These are phyloP conservation scores for Hyphopichia burtonii DNA, from an alignment of 1,139 yeast species.

Conservation along the genomic window DNA sequence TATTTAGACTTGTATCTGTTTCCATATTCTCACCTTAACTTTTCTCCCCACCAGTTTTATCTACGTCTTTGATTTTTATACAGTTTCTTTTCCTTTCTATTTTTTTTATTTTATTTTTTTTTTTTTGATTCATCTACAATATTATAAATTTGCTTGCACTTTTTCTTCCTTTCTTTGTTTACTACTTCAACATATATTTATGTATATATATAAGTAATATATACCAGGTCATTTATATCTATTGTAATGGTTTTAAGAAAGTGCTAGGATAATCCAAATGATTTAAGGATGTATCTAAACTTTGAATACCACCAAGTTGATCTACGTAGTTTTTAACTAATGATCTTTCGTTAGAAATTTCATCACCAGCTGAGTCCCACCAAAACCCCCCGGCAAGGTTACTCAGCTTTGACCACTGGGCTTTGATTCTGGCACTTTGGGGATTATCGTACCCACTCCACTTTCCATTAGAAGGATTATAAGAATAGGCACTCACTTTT, in stretches of 20 bases:
- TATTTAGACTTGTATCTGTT: not conserved
- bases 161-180: not conserved
- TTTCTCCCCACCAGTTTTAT: not conserved
- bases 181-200: not conserved
- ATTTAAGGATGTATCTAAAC: slow-evolving; percentile 16
- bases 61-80: not conserved
- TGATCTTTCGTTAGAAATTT: slow-evolving; percentile 26
- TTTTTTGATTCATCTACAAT: not conserved
- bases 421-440: slow-evolving; percentile 55
- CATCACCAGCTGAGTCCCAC: slow-evolving; percentile 92
- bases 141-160: not conserved
- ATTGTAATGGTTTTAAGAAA: not conserved
- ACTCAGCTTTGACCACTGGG: slow-evolving; percentile 48
- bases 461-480: slow-evolving; percentile 33
- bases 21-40: not conserved
- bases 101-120: not conserved
- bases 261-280: slow-evolving; percentile 1
- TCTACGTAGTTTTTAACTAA: slow-evolving; percentile 42
- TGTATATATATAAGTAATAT: not conserved
- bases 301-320: slow-evolving; percentile 34
- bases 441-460: slow-evolving; percentile 69
- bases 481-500: slow-evolving; percentile 60
- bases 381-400: slow-evolving; percentile 83
- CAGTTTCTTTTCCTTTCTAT: not conserved
- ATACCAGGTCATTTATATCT: not conserved